Base-by-base conservation (phyloP, 345 rosid genomes). In the Barbarea vulgaris region DNA sequence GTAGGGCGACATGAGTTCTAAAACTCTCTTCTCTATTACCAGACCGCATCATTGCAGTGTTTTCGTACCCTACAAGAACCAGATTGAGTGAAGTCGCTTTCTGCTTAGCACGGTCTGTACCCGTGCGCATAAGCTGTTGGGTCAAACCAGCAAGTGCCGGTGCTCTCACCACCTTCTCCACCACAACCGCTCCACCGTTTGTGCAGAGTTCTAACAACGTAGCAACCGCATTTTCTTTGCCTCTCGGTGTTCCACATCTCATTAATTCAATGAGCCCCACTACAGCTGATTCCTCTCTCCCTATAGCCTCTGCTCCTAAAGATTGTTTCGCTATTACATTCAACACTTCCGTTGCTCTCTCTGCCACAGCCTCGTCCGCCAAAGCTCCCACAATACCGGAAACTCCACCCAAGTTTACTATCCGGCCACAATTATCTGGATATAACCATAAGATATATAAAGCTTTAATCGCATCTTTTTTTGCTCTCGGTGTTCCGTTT, bases 191-290 rank as follows among this genome's bases (percentile, higher is more conserved):
- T 33, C 96, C 97, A 27, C 97, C 91, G 17, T 78, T 70, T 59
- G 81, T 70, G 82, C 97, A 94, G 31, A 94, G 64, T 78, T 90
- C 95, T 5, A 94, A 91, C 85, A 94, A 77, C 3, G 92, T 89
- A 11, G 88, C 93, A 11, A 91, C 93, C 0, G 95, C 98, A 59
- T 84, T 88, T 80, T 91, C 96, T 84, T 89, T 88, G n/a, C 93
- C 98, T 79, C 87, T 84, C 1, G 95, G 85, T 50, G 92, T 94
- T 67, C 98, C 95, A 51, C 92, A 84, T 15, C 89, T 81, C 96
- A 89, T 89, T 93, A 93, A 12, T 82, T 36, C 82, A 19, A 65
- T 19, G 44, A 65, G 42, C 14, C 70, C 9, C 14, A 27, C 50
- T 53, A 90, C 82, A 0, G 91, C 89, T 52, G 66, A 81, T 57